phyloP scores from a whole-genome alignment of 2,329 filamentous ascomycete species.

The Teratosphaeria destructans region DNA sequence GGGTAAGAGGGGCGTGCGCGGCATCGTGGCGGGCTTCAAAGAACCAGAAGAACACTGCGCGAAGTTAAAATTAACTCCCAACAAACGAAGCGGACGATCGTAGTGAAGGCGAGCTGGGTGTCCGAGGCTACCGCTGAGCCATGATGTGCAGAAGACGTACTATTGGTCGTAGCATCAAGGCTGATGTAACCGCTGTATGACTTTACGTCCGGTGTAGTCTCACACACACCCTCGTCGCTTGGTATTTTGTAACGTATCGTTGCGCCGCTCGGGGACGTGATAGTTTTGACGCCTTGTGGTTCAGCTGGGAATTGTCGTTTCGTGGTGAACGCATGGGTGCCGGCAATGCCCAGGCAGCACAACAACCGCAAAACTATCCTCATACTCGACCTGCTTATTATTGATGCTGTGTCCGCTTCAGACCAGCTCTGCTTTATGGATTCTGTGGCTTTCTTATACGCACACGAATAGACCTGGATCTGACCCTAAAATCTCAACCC shows the following conservation, averaged over 20 bases:
- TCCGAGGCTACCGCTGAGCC: too few relatives aligned
- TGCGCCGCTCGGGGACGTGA: slow-evolving; percentile 1
- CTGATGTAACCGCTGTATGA: slow-evolving; percentile 52
- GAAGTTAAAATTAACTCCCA: too few relatives aligned
- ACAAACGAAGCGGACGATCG: too few relatives aligned
- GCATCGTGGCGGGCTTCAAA: slow-evolving; percentile 43
- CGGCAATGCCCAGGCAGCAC: background rate
- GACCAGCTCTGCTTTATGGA: too few relatives aligned
- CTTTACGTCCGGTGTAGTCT: slow-evolving; percentile 46
- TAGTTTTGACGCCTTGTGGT: slow-evolving; percentile 4
- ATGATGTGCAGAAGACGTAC: background rate
- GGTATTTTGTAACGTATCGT: background rate
- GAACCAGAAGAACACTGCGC: slow-evolving; percentile 51
- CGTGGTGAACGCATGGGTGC: background rate
- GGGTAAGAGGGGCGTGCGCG: slow-evolving; percentile 42
- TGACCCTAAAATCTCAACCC: too few relatives aligned
- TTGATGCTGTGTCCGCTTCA: too few relatives aligned
- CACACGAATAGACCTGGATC: too few relatives aligned
- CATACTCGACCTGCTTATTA: background rate
- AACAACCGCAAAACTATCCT: background rate
- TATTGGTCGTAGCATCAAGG: slow-evolving; percentile 24
- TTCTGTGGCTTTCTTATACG: too few relatives aligned
- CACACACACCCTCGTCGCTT: slow-evolving; percentile 37
- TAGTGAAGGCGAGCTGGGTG: too few relatives aligned
- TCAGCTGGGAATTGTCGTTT: slow-evolving; percentile 5